Conservation (phyloP, 164 flowering plant genomes). For the Umbilicus rupestris region DNA sequence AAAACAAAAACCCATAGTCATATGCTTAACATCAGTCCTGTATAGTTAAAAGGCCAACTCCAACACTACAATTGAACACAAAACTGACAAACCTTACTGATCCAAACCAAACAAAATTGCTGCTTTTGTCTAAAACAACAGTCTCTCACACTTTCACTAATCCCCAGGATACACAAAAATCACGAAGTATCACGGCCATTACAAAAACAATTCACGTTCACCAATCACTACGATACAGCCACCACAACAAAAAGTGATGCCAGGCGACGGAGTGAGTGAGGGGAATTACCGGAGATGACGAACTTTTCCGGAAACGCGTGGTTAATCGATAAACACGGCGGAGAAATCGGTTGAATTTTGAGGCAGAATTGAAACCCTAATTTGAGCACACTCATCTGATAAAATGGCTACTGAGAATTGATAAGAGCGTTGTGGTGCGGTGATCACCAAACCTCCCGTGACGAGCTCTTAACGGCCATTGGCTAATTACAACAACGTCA, state of each 20-base stretch:
- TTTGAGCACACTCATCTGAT: slow-evolving; percentile 6
- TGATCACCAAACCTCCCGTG: no score
- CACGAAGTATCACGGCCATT: neutral
- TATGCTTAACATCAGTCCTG: neutral
- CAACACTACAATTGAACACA: neutral
- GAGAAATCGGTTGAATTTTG: neutral
- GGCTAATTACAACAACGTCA: neutral
- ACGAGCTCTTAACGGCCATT: neutral
- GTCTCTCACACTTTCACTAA: neutral
- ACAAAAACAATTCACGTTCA: neutral
- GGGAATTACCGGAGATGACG: neutral
- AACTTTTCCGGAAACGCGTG: neutral
- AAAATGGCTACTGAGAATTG: neutral
- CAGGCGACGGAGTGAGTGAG: neutral
- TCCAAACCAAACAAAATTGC: neutral
- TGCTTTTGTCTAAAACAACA: neutral
- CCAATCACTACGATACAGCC: neutral
- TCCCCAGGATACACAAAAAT: neutral
- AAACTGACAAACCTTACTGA: neutral
- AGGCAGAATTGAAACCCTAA: slow-evolving; percentile 6
- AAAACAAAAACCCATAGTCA: neutral
- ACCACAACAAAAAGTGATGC: neutral
- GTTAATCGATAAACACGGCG: neutral
- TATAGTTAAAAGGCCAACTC: no score
- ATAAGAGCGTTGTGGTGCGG: neutral